phyloP scores from a whole-genome alignment of 73 alveolate species.

The Paraurostyla sp. region DNA sequence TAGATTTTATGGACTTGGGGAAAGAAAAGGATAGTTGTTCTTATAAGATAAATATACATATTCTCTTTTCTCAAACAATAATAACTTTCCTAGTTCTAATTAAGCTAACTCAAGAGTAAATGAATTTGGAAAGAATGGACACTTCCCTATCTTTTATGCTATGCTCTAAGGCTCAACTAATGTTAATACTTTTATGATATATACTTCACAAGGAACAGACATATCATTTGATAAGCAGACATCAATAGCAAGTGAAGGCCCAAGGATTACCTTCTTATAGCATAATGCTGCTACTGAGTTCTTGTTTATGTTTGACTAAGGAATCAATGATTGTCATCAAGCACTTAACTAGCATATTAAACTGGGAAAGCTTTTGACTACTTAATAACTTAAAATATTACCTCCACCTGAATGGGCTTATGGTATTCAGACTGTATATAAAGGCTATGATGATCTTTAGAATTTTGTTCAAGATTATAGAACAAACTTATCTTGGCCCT shows the following conservation, averaged over 20 bases:
- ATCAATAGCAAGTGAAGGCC: not conserved
- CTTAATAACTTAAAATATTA: not conserved
- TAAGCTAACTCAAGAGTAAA: not conserved
- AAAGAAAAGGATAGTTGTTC: slow-evolving; percentile 45
- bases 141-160: slow-evolving; percentile 16
- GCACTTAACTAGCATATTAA: slow-evolving; percentile 17
- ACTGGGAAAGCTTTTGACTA: not conserved
- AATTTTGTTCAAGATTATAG: not conserved
- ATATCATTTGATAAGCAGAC: not conserved
- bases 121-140: slow-evolving; percentile 52
- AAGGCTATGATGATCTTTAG: not conserved
- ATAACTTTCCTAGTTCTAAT: not conserved
- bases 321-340: not conserved
- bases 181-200: not conserved
- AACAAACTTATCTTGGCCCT: not conserved
- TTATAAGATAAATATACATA: slow-evolving; percentile 38
- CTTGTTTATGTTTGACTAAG: not conserved
- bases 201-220: slow-evolving; percentile 16
- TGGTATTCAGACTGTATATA: not conserved
- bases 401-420: slow-evolving; percentile 27
- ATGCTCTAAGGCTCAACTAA: not conserved
- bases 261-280: slow-evolving; percentile 1
- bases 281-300: slow-evolving; percentile 9
- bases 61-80: slow-evolving; percentile 29
- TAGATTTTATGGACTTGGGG: slow-evolving; percentile 47